Conservation (phyloP, 257 asterid species). For the Nicotiana undulata region DNA sequence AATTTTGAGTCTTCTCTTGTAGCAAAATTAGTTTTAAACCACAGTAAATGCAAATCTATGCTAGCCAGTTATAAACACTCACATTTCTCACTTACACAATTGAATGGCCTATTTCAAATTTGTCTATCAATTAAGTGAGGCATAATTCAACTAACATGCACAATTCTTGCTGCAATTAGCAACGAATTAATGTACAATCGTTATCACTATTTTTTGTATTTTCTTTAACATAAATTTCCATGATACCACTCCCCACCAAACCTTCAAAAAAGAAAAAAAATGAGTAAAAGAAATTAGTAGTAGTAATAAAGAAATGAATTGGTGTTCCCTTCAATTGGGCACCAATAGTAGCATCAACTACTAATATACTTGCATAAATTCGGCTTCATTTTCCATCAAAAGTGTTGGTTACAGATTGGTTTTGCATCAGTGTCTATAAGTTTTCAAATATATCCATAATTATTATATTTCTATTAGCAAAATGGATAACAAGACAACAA, state of each 20-base stretch:
- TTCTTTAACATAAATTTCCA: neutral
- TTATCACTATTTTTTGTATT: neutral
- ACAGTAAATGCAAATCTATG: neutral
- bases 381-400: neutral
- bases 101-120: neutral
- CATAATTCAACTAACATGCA: neutral
- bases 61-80: neutral
- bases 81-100: neutral
- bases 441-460: neutral
- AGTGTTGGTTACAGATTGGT: neutral
- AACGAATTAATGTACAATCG: neutral
- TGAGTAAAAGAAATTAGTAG: too few relatives aligned
- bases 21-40: neutral
- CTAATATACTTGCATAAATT: neutral
- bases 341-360: neutral
- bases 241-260: neutral
- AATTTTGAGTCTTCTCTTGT: neutral
- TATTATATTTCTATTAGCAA: too few relatives aligned
- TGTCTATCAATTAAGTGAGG: neutral
- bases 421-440: neutral
- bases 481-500: too few relatives aligned
- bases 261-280: too few relatives aligned
- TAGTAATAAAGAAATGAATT: neutral
- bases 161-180: too few relatives aligned
- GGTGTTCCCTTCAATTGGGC: neutral